Conservation (phyloP, 139 green algal species). For the Micromonas commoda region DNA sequence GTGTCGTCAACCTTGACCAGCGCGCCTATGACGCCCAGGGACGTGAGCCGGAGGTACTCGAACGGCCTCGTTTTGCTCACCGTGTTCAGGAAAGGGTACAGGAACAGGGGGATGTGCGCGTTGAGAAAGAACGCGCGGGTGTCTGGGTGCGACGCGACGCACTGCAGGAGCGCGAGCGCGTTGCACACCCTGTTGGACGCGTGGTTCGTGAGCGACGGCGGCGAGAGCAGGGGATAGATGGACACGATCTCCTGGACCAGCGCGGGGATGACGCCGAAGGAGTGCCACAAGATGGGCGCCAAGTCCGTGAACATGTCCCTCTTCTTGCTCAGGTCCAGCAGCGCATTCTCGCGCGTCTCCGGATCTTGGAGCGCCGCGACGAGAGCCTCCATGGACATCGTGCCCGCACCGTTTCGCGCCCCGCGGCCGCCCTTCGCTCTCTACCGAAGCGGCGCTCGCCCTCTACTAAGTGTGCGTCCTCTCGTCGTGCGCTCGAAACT, state of each 20-base stretch:
- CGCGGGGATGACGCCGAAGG: conserved; percentile 86
- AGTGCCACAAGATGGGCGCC: conserved; percentile 93
- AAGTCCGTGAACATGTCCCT: conserved; percentile 92
- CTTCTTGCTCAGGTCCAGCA: conserved; percentile 96
- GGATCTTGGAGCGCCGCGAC: conserved; percentile 71
- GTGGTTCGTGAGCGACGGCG: conserved; percentile 83
- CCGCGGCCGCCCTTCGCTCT: neutral
- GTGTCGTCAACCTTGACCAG: conserved; percentile 99
- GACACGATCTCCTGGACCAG: conserved; percentile 95
- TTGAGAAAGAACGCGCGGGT: conserved; percentile 88
- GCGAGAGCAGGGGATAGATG: conserved; percentile 92
- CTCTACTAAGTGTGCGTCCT: neutral
- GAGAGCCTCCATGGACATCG: conserved; percentile 35
- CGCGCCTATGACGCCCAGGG: conserved; percentile 92
- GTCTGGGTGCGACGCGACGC: conserved; percentile 90
- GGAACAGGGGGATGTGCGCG: conserved; percentile 93
- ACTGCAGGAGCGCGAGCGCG: conserved; percentile 93
- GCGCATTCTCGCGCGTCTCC: conserved; percentile 72
- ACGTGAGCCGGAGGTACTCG: conserved; percentile 96
- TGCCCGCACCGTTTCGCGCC: neutral
- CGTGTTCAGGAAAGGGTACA: conserved; percentile 99
- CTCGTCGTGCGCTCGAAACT: no score
- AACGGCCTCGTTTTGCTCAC: conserved; percentile 93
- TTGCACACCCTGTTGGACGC: conserved; percentile 97
- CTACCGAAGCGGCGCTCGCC: neutral